A percentile compares a stretch with the other conserved stretches of the same genome.
These are phyloP conservation scores for Vaccinium macrocarpon DNA, from an alignment of 148 eudicot genomes.

Conservation along the genomic window DNA sequence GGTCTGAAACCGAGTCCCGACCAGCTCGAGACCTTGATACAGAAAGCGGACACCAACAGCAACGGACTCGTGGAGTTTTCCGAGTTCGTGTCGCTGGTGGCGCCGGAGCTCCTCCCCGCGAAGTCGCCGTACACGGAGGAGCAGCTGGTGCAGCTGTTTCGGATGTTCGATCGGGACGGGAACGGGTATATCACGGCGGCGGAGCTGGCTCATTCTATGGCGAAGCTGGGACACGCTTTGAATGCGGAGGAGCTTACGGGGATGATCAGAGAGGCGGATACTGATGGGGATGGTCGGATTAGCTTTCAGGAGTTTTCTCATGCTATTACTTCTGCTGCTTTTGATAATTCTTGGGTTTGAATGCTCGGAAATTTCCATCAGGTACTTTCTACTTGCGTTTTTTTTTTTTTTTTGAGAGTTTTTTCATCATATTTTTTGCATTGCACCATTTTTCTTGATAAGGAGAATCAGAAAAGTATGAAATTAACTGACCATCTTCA, in stretches of 20 bases:
- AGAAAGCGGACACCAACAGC: constrained; percentile 58
- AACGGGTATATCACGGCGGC: constrained; percentile 67
- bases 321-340: constrained; percentile 62
- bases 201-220: constrained; percentile 76
- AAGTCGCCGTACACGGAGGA: constrained; percentile 68
- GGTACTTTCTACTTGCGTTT: neutral
- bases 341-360: constrained; percentile 61
- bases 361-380: neutral
- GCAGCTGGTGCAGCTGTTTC: constrained; percentile 53
- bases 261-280: constrained; percentile 71
- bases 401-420: no score
- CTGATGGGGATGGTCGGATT: constrained; percentile 68
- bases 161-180: constrained; percentile 67
- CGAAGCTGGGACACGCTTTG: constrained; percentile 63
- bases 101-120: constrained; percentile 57
- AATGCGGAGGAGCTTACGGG: constrained; percentile 70
- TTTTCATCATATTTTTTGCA: no score
- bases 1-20: constrained; percentile 59
- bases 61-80: constrained; percentile 67
- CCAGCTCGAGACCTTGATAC: constrained; percentile 52
- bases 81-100: constrained; percentile 59
- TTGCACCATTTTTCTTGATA: no score
- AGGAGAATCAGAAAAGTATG: no score
- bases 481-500: no score
- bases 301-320: constrained; percentile 63